Conservation (phyloP, 2,329 filamentous ascomycete genomes). For the Amylocarpus encephaloides region DNA sequence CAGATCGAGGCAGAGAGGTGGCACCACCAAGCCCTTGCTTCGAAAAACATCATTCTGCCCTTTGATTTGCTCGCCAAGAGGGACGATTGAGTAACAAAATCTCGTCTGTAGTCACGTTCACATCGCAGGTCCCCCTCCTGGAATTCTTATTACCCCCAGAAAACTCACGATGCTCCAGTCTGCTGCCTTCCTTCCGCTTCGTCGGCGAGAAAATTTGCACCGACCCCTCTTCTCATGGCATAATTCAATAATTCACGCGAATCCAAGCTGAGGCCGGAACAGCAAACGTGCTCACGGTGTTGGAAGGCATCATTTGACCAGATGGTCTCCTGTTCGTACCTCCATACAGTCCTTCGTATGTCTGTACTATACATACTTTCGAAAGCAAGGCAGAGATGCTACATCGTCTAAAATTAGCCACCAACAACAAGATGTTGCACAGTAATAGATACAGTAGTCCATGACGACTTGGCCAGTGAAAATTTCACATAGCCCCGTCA, state of each 20-base stretch:
- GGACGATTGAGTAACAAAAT: constrained; percentile 5
- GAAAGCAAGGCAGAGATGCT: not conserved
- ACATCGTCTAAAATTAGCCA: too few species aligned
- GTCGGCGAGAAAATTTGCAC: constrained; percentile 6
- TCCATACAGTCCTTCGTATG: too few species aligned
- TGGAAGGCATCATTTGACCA: constrained; percentile 17
- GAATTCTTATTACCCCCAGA: constrained; percentile 16
- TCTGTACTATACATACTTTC: too few species aligned
- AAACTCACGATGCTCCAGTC: constrained; percentile 14
- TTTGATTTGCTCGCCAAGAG: not conserved
- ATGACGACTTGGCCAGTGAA: too few species aligned
- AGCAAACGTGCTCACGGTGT: constrained; percentile 17
- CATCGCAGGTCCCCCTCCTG: not conserved
- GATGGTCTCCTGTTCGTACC: not conserved
- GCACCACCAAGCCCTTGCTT: not conserved
- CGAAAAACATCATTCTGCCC: not conserved
- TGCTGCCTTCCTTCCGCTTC: constrained; percentile 13
- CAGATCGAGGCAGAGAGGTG: not conserved
- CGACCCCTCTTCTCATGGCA: not conserved
- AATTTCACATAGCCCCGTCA: too few species aligned
- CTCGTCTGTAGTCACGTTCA: constrained; percentile 4
- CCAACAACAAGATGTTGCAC: too few species aligned
- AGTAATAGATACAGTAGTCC: too few species aligned
- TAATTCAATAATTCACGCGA: constrained; percentile 1
- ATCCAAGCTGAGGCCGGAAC: constrained; percentile 1